These are phyloP conservation scores for Hypoxylon perforatum DNA, from an alignment of 495 filamentous ascomycete species.

Conservation along the genomic window DNA sequence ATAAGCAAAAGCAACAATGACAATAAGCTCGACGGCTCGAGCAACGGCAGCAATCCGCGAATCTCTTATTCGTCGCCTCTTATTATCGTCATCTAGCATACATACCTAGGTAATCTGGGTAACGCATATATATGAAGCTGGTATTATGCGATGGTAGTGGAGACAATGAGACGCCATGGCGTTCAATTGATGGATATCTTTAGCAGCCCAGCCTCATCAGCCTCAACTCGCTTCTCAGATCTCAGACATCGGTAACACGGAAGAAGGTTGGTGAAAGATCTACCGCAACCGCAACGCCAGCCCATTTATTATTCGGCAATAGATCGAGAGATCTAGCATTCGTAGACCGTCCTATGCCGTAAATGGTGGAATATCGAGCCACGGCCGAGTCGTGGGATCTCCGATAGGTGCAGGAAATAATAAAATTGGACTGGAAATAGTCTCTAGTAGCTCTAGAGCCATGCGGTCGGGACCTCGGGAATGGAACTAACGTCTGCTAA, in stretches of 20 bases:
- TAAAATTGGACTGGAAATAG: conserved; percentile 3
- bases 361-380: conserved; percentile 16
- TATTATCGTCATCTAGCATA: neutral
- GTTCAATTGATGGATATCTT: conserved; percentile 8
- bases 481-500: conserved; percentile 20
- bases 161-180: conserved; percentile 12
- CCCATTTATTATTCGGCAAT: neutral
- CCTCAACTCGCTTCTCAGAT: conserved; percentile 28
- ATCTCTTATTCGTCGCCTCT: conserved; percentile 10
- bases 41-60: conserved; percentile 5
- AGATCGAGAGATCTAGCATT: conserved; percentile 23
- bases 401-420: conserved; percentile 23
- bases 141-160: neutral
- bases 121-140: neutral
- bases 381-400: conserved; percentile 6
- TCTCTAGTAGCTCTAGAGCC: conserved; percentile 20
- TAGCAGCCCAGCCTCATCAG: conserved; percentile 33
- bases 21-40: conserved; percentile 10
- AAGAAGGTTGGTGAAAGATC: conserved; percentile 19
- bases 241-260: neutral
- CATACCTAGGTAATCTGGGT: no score
- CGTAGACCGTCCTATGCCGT: conserved; percentile 18
- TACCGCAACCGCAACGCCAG: conserved; percentile 14
- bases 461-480: conserved; percentile 9
- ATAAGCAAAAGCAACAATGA: conserved; percentile 18